phyloP scores from a whole-genome alignment of 1,139 yeast species.

The Scheffersomyces insectosa region DNA sequence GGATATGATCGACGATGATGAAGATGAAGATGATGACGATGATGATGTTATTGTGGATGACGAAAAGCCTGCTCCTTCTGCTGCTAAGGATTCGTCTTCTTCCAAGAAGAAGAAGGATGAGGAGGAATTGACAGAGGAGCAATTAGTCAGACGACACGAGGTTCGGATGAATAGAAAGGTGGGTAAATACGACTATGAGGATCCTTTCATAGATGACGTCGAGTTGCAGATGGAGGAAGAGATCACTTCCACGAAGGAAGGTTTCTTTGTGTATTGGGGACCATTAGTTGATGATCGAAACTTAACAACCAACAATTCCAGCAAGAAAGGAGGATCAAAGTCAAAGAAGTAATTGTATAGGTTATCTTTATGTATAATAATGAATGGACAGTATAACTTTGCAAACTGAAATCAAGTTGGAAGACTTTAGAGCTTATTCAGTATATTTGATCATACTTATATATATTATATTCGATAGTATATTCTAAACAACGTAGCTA shows the following conservation, averaged over 20 bases:
- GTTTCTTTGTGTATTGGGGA: conserved; percentile 95
- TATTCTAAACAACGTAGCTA: neutral
- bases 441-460: no score
- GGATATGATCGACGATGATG: conserved; percentile 61
- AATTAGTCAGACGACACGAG: conserved; percentile 43
- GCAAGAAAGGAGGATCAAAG: conserved; percentile 20
- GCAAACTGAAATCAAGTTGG: no score
- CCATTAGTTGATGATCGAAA: conserved; percentile 72
- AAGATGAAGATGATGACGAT: conserved; percentile 57
- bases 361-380: no score
- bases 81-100: neutral
- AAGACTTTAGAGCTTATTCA: no score
- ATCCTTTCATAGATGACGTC: conserved; percentile 95
- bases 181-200: conserved; percentile 89
- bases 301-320: conserved; percentile 7
- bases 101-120: conserved; percentile 33
- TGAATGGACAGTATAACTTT: no score
- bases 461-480: no score
- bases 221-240: conserved; percentile 93
- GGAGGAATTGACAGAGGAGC: conserved; percentile 49
- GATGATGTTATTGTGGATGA: conserved; percentile 33
- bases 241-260: conserved; percentile 89
- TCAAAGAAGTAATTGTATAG: conserved; percentile 15
- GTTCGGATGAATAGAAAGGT: conserved; percentile 62
- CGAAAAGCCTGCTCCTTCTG: conserved; percentile 17